These are phyloP conservation scores for Reticulascus tulasneorum DNA, from an alignment of 2,329 filamentous ascomycete species.

Conservation along the genomic window DNA sequence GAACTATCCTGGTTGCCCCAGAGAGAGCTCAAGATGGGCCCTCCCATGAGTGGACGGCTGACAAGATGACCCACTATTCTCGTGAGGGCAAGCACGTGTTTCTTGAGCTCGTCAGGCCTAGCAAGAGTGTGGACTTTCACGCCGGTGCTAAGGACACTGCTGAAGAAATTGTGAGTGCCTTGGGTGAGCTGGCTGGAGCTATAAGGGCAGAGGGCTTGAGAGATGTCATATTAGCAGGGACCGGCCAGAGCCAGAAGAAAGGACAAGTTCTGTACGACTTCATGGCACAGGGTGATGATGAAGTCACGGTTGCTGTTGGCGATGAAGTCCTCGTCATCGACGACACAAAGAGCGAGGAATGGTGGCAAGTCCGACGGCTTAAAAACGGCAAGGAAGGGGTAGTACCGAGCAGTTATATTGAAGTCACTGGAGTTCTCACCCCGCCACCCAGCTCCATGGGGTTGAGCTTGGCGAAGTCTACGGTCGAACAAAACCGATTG, in stretches of 20 bases:
- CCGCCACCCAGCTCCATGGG: slow-evolving; percentile 47
- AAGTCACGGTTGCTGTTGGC: slow-evolving; percentile 84
- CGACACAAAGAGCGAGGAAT: slow-evolving; percentile 89
- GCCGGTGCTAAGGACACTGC: slow-evolving; percentile 96
- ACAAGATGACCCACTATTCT: slow-evolving; percentile 95
- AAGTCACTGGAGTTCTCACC: slow-evolving; percentile 68
- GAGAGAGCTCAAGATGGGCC: slow-evolving; percentile 80
- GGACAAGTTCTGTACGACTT: slow-evolving; percentile 92
- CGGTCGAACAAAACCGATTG: slow-evolving; percentile 70
- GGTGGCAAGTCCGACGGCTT: slow-evolving; percentile 91
- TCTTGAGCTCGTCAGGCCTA: slow-evolving; percentile 84
- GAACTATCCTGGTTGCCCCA: slow-evolving; percentile 84
- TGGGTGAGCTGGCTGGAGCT: slow-evolving; percentile 86
- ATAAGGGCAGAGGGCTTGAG: slow-evolving; percentile 76
- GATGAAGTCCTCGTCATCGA: slow-evolving; percentile 91
- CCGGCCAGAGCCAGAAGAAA: slow-evolving; percentile 68
- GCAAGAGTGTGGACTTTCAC: slow-evolving; percentile 94
- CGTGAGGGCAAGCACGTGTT: slow-evolving; percentile 98
- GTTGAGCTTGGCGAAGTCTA: slow-evolving; percentile 52
- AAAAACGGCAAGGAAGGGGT: slow-evolving; percentile 95
- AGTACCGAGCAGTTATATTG: slow-evolving; percentile 93
- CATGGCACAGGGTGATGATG: slow-evolving; percentile 92
- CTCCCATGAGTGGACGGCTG: slow-evolving; percentile 87
- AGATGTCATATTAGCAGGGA: slow-evolving; percentile 80
- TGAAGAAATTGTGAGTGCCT: slow-evolving; percentile 80